Conservation (phyloP, 192 early-diverging fungal species). For the Coemansia sp. region DNA sequence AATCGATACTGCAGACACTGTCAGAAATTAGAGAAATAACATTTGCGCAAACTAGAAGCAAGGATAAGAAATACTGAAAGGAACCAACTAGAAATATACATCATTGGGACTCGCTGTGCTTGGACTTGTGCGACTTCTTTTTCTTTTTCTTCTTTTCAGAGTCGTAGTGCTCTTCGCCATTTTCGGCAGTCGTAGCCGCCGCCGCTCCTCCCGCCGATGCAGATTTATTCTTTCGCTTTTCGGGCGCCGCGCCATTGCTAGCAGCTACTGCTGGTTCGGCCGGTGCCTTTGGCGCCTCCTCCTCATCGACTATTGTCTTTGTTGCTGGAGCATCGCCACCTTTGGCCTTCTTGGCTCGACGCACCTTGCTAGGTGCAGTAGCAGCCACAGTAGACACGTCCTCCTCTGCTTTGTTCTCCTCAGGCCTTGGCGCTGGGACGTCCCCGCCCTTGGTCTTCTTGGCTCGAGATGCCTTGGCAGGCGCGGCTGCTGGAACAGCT, state of each 20-base stretch:
- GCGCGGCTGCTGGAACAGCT: not conserved
- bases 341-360: too few relatives aligned
- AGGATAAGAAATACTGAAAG: not conserved
- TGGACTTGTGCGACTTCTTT: slow-evolving; percentile 8
- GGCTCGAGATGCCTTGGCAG: not conserved
- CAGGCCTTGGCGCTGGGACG: not conserved
- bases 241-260: not conserved
- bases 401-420: too few relatives aligned
- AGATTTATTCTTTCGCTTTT: slow-evolving; percentile 4
- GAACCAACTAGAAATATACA: too few relatives aligned
- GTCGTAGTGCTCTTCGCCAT: not conserved
- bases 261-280: not conserved
- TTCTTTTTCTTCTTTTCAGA: slow-evolving; percentile 9
- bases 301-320: not conserved
- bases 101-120: slow-evolving; percentile 5
- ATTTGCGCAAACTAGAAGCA: too few relatives aligned
- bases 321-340: too few relatives aligned
- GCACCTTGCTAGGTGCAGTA: too few relatives aligned
- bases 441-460: not conserved
- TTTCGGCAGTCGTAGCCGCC: not conserved
- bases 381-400: too few relatives aligned
- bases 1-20: not conserved
- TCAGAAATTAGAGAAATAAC: too few relatives aligned
- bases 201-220: not conserved
- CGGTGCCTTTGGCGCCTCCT: not conserved